Evolutionary conservation across 371 early-diverging fungal species (phyloP).

Genomic region (Saksenaea vasiformis): DNA sequence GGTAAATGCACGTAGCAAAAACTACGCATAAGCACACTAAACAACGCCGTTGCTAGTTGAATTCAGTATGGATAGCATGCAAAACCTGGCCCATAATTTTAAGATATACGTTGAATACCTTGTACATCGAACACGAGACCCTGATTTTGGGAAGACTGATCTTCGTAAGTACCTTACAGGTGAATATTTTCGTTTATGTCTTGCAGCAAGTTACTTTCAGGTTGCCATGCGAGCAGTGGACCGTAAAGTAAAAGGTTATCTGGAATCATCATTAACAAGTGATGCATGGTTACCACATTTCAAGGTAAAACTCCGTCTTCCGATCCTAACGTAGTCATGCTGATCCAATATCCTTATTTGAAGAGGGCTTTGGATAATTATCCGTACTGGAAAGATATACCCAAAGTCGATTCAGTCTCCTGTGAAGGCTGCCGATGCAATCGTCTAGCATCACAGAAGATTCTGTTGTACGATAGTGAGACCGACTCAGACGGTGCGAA

Average conservation of each 20-base stretch:
- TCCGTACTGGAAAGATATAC: constrained; percentile 9
- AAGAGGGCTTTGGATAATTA: constrained; percentile 20
- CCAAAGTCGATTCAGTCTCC: neutral
- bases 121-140: constrained; percentile 9
- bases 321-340: neutral
- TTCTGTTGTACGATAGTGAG: constrained; percentile 8
- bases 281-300: constrained; percentile 25
- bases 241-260: constrained; percentile 15
- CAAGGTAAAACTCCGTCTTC: constrained; percentile 10
- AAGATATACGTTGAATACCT: constrained; percentile 21
- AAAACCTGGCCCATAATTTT: constrained; percentile 17
- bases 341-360: neutral
- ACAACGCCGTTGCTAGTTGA: constrained; percentile 4
- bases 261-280: constrained; percentile 17
- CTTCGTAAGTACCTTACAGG: neutral
- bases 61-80: constrained; percentile 16
- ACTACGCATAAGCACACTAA: neutral
- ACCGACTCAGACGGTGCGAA: neutral
- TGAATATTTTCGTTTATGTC: neutral
- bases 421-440: constrained; percentile 24
- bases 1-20: constrained; percentile 4
- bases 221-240: constrained; percentile 16
- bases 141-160: constrained; percentile 7
- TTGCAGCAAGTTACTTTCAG: constrained; percentile 15
- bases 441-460: constrained; percentile 10